Evolutionary conservation across 2,329 filamentous ascomycete species (phyloP).

Genomic region (Phyllosticta capitalensis): DNA sequence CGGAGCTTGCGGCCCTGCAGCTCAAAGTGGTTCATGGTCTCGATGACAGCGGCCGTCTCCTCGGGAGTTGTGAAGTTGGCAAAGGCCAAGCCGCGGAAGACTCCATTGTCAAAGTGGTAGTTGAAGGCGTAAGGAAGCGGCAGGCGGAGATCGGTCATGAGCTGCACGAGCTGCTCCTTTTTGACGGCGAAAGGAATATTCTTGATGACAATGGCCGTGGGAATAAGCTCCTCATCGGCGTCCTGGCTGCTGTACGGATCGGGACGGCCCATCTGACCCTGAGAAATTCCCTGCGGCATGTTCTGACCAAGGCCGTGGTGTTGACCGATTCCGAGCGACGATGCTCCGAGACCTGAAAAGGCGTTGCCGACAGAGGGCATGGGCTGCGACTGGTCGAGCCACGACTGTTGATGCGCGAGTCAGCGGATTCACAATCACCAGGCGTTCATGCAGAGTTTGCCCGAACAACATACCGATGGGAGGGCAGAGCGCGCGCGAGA

Average conservation of each 20-base stretch:
- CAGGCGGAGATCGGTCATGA: conserved; percentile 91
- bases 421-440: conserved; percentile 5
- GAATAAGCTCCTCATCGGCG: conserved; percentile 80
- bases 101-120: conserved; percentile 97
- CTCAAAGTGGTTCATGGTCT: conserved; percentile 90
- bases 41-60: conserved; percentile 86
- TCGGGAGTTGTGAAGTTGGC: conserved; percentile 96
- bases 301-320: conserved; percentile 1
- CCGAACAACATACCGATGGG: conserved; percentile 55
- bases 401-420: conserved; percentile 39
- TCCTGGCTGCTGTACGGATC: conserved; percentile 39
- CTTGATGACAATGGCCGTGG: conserved; percentile 97
- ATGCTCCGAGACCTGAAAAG: conserved; percentile 31
- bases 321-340: conserved; percentile 12
- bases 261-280: conserved; percentile 25
- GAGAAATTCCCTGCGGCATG: conserved; percentile 3
- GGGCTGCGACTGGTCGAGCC: conserved; percentile 50
- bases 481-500: conserved; percentile 51
- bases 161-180: conserved; percentile 83
- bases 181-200: conserved; percentile 98
- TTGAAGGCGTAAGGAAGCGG: conserved; percentile 98
- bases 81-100: conserved; percentile 92
- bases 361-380: conserved; percentile 29
- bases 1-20: conserved; percentile 88
- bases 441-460: not conserved